Conservation (phyloP, 1,284 basidiomycete species). For the Neonothopanus nambi region DNA sequence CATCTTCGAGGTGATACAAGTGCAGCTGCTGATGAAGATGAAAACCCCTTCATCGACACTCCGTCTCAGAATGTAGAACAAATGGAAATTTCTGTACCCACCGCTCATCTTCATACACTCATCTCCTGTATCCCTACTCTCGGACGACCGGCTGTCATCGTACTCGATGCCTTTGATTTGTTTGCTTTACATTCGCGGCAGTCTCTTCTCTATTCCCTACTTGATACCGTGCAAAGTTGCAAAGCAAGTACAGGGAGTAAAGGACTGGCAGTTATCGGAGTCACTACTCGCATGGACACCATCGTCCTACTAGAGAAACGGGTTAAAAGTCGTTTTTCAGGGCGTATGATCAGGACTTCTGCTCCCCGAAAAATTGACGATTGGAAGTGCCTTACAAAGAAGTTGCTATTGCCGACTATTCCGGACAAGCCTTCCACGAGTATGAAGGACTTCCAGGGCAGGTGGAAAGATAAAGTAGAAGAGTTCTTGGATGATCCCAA, state of each 20-base stretch:
- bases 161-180: conserved; percentile 90
- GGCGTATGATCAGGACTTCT: conserved; percentile 78
- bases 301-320: conserved; percentile 89
- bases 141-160: conserved; percentile 75
- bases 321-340: conserved; percentile 94
- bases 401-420: conserved; percentile 40
- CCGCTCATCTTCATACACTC: conserved; percentile 79
- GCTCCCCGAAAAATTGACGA: conserved; percentile 51
- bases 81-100: conserved; percentile 51
- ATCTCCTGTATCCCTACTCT: conserved; percentile 78
- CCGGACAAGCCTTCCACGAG: conserved; percentile 20
- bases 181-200: conserved; percentile 89
- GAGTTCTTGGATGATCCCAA: conserved; percentile 50
- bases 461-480: conserved; percentile 66
- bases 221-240: conserved; percentile 78
- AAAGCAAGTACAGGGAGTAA: conserved; percentile 52
- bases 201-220: conserved; percentile 86
- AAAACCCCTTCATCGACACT: conserved; percentile 38
- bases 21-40: conserved; percentile 20
- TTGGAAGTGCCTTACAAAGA: conserved; percentile 53
- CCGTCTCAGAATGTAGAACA: conserved; percentile 16
- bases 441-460: conserved; percentile 40
- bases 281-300: conserved; percentile 85
- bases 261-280: conserved; percentile 82
- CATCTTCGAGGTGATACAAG: conserved; percentile 25